Percentiles rank a stretch among this genome's conserved stretches.
Conservation (phyloP, 2,329 filamentous ascomycete species). For the Eurotiales sp. region DNA sequence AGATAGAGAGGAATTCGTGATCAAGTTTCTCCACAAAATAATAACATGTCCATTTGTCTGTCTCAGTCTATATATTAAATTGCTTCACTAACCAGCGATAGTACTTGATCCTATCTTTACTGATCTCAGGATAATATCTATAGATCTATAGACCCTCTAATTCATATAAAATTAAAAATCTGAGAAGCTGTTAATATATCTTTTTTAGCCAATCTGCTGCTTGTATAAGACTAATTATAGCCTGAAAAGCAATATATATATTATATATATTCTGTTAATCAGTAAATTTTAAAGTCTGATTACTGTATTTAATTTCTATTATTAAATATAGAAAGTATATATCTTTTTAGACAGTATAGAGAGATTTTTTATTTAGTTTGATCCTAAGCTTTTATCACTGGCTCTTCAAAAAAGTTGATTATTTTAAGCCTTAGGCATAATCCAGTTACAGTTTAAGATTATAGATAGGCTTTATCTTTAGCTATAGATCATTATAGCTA, state of each 20-base stretch:
- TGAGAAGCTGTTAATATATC: constrained; percentile 20
- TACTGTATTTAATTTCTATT: not conserved
- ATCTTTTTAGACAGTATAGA: not conserved
- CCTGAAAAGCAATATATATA: not conserved
- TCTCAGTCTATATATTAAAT: not conserved
- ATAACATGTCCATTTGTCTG: not conserved
- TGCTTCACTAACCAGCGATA: constrained; percentile 1
- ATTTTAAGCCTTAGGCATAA: not conserved
- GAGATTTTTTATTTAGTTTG: not conserved
- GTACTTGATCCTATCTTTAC: constrained; percentile 12
- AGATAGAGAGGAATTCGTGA: too few relatives aligned
- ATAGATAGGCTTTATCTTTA: constrained; percentile 6
- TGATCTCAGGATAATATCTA: constrained; percentile 20
- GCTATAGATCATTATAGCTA: constrained; percentile 4
- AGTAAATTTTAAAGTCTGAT: not conserved
- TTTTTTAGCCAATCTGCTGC: constrained; percentile 8
- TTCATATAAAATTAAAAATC: constrained; percentile 22
- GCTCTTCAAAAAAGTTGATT: not conserved
- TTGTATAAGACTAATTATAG: not conserved
- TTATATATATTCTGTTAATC: not conserved
- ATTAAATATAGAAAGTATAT: too few relatives aligned
- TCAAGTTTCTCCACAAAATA: not conserved
- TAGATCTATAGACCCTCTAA: constrained; percentile 21
- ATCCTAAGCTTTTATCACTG: too few relatives aligned
- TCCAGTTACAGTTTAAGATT: not conserved